These are phyloP conservation scores for Phytopythium cucurbitacearum DNA, from an alignment of 352 stramenopile species.

Conservation along the genomic window DNA sequence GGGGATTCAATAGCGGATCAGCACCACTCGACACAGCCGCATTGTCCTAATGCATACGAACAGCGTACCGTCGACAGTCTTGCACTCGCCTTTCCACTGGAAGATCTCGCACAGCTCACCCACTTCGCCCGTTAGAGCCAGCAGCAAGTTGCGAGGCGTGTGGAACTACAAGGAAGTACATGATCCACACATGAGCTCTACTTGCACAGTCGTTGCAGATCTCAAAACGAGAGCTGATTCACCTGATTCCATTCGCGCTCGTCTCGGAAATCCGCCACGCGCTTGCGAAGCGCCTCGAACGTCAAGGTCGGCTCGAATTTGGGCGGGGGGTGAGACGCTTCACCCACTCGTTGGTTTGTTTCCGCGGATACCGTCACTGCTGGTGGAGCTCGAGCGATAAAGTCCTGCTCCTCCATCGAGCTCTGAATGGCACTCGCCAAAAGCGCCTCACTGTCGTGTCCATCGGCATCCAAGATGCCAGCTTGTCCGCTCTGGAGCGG, in stretches of 20 bases:
- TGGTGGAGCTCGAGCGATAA: slow-evolving; percentile 12
- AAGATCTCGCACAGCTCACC: slow-evolving; percentile 87
- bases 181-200: not conserved
- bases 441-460: slow-evolving; percentile 48
- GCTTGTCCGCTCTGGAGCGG: slow-evolving; percentile 10
- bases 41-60: too few species aligned
- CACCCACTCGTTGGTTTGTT: too few species aligned
- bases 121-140: slow-evolving; percentile 91
- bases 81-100: slow-evolving; percentile 92
- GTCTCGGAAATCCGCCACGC: slow-evolving; percentile 21
- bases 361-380: not conserved
- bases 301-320: slow-evolving; percentile 15
- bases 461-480: slow-evolving; percentile 38
- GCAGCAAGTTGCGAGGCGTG: slow-evolving; percentile 84
- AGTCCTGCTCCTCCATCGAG: slow-evolving; percentile 38
- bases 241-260: slow-evolving; percentile 37
- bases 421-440: slow-evolving; percentile 51
- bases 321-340: slow-evolving; percentile 1
- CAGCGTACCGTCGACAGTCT: slow-evolving; percentile 42
- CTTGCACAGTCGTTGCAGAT: not conserved
- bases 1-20: slow-evolving; percentile 20
- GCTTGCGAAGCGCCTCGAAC: slow-evolving; percentile 21
- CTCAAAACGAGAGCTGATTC: not conserved
- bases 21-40: too few species aligned
- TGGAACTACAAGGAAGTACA: slow-evolving; percentile 12